Evolutionary conservation across 352 stramenopile species (phyloP), one percentile per base, ranked within the genome.

Genomic region (Pythium rhizo-oryzae): DNA sequence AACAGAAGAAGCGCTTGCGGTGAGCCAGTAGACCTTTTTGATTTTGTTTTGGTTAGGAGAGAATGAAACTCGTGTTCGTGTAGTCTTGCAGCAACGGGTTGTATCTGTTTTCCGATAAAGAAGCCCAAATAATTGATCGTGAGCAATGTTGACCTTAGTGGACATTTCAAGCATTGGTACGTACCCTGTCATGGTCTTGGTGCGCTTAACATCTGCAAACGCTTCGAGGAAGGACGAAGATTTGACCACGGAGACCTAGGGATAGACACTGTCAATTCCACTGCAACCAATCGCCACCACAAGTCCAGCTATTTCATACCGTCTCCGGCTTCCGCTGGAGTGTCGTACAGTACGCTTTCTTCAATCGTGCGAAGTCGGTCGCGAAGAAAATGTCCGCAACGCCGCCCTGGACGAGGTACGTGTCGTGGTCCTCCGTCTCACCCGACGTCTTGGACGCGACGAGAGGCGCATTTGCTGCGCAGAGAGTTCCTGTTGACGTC

Each of bases 381-480:
- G 91, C 80, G 50, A 97, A 97, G 74, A 97, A 97, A 33, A 97
- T 96, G 57, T 97, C 91, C 19, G 90, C 89, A 25, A 93, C 88
- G 39, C 90, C 90, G 13, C 85, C 82, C 67, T 91, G 72, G 30
- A 96, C 84, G 13, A 97, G 69, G 62, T 97, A 97, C 52, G 89
- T 97, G 65, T 92, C 84, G 69, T 97, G 88, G 60, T 97, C 91
- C 28, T 89, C 69, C 11, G 89, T 95, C 41, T 54, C 81, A 78
- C 79, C 79, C 25, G 80, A 80, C 3, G 90, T 80, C 62, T 96
- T 96, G 44, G 87, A 96, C 8, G 91, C 90, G 11, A 97, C 90
- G 12, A 97, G 81, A 3, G 91, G 91, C 25, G 90, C 88, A 68
- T 97, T 96, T 8, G 81, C 84, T 1, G 90, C 90, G 35, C 80